Base-by-base conservation (phyloP, 73 alveolate genomes). In the Tetrahymena elliotti region DNA sequence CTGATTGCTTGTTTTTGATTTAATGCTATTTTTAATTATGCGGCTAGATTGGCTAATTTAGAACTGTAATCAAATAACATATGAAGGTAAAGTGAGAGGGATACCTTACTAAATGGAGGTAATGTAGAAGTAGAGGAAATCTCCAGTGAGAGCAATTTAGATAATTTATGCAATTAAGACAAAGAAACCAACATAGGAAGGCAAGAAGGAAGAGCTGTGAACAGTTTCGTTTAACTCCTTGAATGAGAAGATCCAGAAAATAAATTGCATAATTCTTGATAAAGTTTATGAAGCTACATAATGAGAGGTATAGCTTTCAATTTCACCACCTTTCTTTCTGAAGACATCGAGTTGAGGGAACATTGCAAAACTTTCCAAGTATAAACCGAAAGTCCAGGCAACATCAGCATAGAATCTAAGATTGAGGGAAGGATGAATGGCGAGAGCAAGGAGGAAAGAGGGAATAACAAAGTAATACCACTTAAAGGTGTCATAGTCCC, bases 301-400 rank as follows among this genome's bases (percentile, higher is more conserved):
- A 38, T 88, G 93, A 7, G 96, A 94, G 31, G 98, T 97, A 40
- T 94, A 96, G 94, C 83, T 52, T 96, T 97, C 98, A 33, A 97
- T 97, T 93, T 94, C 96, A 40, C 98, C 96, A 92, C 96, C 96
- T 97, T 96, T 94, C 52, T 83, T 95, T 41, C 96, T 93, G 92
- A 96, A 96, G 33, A 96, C 92, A 82, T 95, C 96, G 40, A 95
- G 95, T 93, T 96, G 94, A 33, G 98, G 97, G 39, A 95, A 95
- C 39, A 96, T 93, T 18, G 98, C 98, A 83, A 96, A 68, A 92
- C 97, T 95, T 96, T 96, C 97, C 96, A 96, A 92, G 83, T 96
- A 96, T 93, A 96, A 93, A 22, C 97, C 95, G 84, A 95, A 96
- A 41, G 96, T 94, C 98, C 98, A 96, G 4, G 93, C 84, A 4